A percentile compares a stretch with the other conserved stretches of the same genome.
Conservation (phyloP, 495 filamentous ascomycete species). For the Trichoderma asperelloides region DNA sequence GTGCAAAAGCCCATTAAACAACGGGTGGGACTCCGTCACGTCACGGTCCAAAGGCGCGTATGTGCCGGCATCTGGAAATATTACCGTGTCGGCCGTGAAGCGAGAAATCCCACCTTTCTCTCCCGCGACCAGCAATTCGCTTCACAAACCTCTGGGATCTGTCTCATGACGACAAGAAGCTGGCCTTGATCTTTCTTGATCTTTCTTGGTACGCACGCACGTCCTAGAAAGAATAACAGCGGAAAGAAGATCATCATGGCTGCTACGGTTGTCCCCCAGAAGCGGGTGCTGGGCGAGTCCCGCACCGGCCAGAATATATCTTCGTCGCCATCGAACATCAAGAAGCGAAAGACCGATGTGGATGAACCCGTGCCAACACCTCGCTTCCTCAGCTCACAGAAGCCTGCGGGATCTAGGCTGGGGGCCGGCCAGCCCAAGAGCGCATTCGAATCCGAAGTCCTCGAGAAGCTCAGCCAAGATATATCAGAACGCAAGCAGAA, state of each 20-base stretch:
- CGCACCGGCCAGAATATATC: slow-evolving; percentile 38
- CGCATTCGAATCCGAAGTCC: slow-evolving; percentile 84
- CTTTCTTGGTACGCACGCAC: no score
- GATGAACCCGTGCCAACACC: slow-evolving; percentile 31
- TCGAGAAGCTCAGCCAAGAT: slow-evolving; percentile 92
- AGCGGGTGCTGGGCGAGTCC: slow-evolving; percentile 43
- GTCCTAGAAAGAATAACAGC: background rate
- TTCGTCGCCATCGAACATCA: slow-evolving; percentile 33
- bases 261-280: slow-evolving; percentile 39
- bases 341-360: slow-evolving; percentile 71
- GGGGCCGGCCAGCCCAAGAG: slow-evolving; percentile 81
- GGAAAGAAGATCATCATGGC: slow-evolving; percentile 23
- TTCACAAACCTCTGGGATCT: background rate
- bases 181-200: background rate
- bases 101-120: background rate
- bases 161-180: background rate
- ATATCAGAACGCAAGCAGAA: slow-evolving; percentile 71
- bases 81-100: background rate
- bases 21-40: slow-evolving; percentile 5
- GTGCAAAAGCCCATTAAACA: slow-evolving; percentile 5
- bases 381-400: slow-evolving; percentile 50
- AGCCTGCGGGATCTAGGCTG: slow-evolving; percentile 48
- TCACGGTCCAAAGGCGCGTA: slow-evolving; percentile 5
- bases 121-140: background rate
- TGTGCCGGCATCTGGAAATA: background rate